Conservation (phyloP, 306 rosid species). For the Cucurbita moschata region DNA sequence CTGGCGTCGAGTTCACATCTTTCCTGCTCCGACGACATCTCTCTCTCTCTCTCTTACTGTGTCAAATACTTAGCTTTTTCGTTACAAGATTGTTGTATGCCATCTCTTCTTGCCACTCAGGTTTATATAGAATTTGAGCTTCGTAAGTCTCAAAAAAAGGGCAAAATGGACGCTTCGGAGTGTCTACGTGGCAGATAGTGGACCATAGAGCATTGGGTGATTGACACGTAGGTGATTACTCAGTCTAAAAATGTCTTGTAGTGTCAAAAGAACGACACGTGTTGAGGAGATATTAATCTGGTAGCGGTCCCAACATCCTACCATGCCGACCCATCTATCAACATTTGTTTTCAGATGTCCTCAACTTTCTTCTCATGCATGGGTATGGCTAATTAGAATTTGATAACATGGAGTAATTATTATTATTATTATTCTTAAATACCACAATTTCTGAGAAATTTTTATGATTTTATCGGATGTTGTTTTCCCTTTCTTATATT, state of each 20-base stretch:
- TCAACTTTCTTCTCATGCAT: no score
- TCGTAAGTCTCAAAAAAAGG: not conserved
- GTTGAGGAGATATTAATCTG: not conserved
- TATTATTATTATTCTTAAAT: no score
- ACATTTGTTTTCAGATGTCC: no score
- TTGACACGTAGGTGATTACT: conserved; percentile 3
- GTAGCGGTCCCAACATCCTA: not conserved
- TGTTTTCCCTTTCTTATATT: no score
- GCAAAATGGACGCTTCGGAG: not conserved
- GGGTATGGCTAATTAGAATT: no score
- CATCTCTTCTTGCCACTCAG: not conserved
- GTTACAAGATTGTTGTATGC: not conserved
- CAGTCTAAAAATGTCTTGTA: not conserved
- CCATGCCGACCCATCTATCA: not conserved
- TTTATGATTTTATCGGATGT: no score
- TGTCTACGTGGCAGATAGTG: not conserved
- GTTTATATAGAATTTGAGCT: not conserved
- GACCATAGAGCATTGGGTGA: not conserved
- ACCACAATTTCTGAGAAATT: no score
- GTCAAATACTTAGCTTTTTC: not conserved
- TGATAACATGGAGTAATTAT: no score
- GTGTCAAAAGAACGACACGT: not conserved
- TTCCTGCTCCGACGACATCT: conserved; percentile 41
- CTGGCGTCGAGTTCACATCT: conserved; percentile 39
- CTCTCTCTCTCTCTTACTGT: not conserved